These are phyloP conservation scores for Ogataea ganodermae DNA, from an alignment of 805 yeast species.

Conservation along the genomic window DNA sequence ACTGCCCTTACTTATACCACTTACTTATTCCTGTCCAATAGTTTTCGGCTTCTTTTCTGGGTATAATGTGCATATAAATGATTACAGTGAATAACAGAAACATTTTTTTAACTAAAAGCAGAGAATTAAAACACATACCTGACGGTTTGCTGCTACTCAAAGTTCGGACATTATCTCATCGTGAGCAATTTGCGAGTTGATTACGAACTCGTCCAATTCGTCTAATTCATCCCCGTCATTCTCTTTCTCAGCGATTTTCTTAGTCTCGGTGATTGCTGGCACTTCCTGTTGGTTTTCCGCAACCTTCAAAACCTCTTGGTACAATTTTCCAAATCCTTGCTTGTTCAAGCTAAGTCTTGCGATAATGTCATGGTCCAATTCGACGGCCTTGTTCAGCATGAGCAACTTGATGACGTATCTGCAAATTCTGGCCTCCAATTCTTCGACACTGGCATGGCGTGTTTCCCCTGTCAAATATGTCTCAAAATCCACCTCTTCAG, in stretches of 20 bases:
- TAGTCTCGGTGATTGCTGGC: too few species aligned
- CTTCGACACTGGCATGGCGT: conserved; percentile 13
- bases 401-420: conserved; percentile 27
- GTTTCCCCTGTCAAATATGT: conserved; percentile 15
- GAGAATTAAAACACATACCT: too few species aligned
- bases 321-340: conserved; percentile 26
- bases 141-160: background rate
- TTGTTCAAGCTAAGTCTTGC: conserved; percentile 30
- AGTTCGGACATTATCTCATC: conserved; percentile 2
- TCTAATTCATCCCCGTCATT: conserved; percentile 15
- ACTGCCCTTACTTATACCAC: background rate
- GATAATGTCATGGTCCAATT: conserved; percentile 15
- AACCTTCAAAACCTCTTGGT: conserved; percentile 12
- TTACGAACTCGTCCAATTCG: background rate
- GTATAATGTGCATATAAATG: conserved; percentile 17
- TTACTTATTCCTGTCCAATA: conserved; percentile 9
- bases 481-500: conserved; percentile 44
- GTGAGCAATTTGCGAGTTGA: background rate
- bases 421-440: conserved; percentile 26
- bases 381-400: conserved; percentile 19
- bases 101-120: background rate
- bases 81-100: background rate
- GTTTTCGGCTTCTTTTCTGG: conserved; percentile 9
- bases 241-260: too few species aligned
- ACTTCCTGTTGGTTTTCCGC: background rate